Base-by-base conservation (phyloP, 495 filamentous ascomycete species). In the Penicillium cataractarum region DNA sequence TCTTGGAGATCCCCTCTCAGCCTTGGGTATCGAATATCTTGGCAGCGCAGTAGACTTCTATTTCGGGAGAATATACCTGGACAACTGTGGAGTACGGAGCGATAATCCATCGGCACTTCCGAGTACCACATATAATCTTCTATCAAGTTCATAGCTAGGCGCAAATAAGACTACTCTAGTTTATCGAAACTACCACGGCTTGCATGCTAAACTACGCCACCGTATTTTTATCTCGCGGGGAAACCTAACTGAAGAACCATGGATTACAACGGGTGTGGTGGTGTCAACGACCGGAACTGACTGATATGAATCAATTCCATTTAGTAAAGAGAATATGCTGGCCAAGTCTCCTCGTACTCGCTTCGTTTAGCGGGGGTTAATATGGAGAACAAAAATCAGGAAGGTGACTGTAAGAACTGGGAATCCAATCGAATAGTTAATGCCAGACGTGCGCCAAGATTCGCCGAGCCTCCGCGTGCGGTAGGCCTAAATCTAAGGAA, bases 181-280 rank as follows among this genome's bases (percentile, higher is more conserved):
- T 58, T 17, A 21, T 9, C 56, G 31, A 15, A 44, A 2, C 31
- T 35, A 44, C 32, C 42, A 22, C 12, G 27, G 29, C 53, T 37
- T 17, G 3, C 10, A 29, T 27, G 50, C 21, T 13, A 32, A 42
- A 32, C 40, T 50, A 59, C 51, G 62, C 62, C 62, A 55, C 56
- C 21, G 49, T 62, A 65, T 55, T 62, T 51, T 56, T 31, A 62
- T 35, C 24, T 54, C 22, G 6, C 29, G 49, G 57, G 32, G 51
- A 29, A 32, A 60, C 29, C 39, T 24, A 35, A 29, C 1, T 33
- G 55, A 10, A 44, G 22, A 56, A 27, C 4, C 17, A 56, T 17
- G 46, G 46, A 15, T n/a, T n/a, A 15, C 22, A 50, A 50, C 46
- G 24, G 46, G 1, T 7, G 15, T 50, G 46, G 24, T 50, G 6